Evolutionary conservation across 768 basidiomycete genomes (phyloP).

Genomic region (Mycena vulgaris): DNA sequence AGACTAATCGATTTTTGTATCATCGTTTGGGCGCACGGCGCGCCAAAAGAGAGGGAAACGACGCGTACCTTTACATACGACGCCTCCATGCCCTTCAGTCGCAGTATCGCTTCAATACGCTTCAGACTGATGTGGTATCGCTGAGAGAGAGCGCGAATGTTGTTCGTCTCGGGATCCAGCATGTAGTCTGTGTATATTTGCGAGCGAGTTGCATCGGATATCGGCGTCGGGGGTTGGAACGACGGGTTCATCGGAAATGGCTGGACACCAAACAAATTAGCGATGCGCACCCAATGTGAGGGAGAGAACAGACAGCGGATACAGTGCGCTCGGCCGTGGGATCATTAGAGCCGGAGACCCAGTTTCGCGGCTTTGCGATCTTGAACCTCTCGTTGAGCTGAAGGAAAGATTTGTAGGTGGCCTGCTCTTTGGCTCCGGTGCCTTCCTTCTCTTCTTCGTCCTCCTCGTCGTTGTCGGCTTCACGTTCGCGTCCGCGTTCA

Average conservation of each 20-base stretch:
- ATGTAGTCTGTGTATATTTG: slow-evolving; percentile 75
- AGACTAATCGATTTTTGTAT: slow-evolving; percentile 90
- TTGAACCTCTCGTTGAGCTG: slow-evolving; percentile 60
- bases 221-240: slow-evolving; percentile 85
- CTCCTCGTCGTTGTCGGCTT: not conserved
- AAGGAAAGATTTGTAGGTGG: slow-evolving; percentile 37
- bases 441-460: slow-evolving; percentile 26
- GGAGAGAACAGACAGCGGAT: slow-evolving; percentile 43
- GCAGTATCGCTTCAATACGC: slow-evolving; percentile 87
- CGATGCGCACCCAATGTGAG: slow-evolving; percentile 19
- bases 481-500: not conserved
- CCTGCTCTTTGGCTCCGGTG: slow-evolving; percentile 39
- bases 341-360: too few species aligned
- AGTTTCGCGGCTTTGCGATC: slow-evolving; percentile 65
- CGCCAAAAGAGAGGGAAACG: slow-evolving; percentile 37
- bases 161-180: slow-evolving; percentile 68
- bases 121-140: slow-evolving; percentile 79
- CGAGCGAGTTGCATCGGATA: slow-evolving; percentile 73
- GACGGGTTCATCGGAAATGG: slow-evolving; percentile 91
- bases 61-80: slow-evolving; percentile 78
- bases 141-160: slow-evolving; percentile 72
- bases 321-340: slow-evolving; percentile 51
- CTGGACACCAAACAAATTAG: slow-evolving; percentile 57
- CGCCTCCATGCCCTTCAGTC: slow-evolving; percentile 84
- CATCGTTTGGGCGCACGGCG: slow-evolving; percentile 65